Conservation (phyloP, 768 basidiomycete species). For the Russula emetica region DNA sequence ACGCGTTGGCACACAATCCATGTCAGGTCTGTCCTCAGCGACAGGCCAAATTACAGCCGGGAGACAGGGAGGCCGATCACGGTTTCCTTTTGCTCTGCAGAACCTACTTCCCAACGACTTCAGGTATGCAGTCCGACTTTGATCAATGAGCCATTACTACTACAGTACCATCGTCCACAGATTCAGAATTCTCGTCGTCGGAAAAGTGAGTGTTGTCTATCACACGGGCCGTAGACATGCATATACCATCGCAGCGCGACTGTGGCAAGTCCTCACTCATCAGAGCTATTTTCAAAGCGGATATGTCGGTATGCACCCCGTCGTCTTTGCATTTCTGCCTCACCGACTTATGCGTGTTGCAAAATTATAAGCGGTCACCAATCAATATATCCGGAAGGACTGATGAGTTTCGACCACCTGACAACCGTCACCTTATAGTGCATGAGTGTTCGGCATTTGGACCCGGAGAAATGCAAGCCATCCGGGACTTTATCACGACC, state of each 20-base stretch:
- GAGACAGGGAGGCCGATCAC: background rate
- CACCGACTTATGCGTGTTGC: background rate
- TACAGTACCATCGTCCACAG: background rate
- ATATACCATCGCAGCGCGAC: background rate
- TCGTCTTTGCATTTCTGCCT: background rate
- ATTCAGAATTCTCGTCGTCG: slow-evolving; percentile 17
- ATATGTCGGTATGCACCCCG: slow-evolving; percentile 4
- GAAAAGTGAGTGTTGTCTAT: slow-evolving; percentile 1
- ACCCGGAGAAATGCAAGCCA: background rate
- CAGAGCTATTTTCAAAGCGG: background rate
- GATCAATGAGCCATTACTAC: background rate
- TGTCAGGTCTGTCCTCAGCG: no score
- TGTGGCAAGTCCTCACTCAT: slow-evolving; percentile 20
- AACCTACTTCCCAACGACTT: background rate
- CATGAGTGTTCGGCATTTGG: slow-evolving; percentile 7
- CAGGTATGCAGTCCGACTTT: slow-evolving; percentile 1
- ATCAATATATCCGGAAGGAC: background rate
- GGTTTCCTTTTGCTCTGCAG: background rate
- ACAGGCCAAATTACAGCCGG: no score
- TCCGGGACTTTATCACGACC: background rate
- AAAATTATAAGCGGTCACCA: background rate
- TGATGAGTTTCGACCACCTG: background rate
- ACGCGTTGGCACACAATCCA: no score
- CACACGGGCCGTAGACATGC: background rate
- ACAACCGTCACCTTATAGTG: background rate